Evolutionary conservation across 208 protist genomes (phyloP).

Genomic region (Naegleria fowleri): DNA sequence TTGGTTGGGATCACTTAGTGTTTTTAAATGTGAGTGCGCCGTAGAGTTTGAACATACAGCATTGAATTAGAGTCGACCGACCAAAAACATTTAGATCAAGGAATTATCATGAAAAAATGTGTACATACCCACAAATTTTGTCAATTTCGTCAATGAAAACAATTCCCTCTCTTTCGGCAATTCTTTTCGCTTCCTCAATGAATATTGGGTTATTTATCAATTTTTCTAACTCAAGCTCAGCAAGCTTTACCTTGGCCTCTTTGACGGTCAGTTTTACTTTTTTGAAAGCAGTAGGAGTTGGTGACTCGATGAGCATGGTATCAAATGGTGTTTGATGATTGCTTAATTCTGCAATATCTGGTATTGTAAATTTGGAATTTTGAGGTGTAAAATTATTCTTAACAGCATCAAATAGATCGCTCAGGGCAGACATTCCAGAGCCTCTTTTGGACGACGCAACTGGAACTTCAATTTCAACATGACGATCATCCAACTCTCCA

Average conservation of each 20-base stretch:
- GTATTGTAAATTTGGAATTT: background rate
- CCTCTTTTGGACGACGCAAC: background rate
- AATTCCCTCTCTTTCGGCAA: slow-evolving; percentile 93
- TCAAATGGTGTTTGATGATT: background rate
- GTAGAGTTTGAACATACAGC: no score
- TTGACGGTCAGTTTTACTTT: slow-evolving; percentile 82
- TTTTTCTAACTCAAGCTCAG: slow-evolving; percentile 86
- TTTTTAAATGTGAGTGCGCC: no score
- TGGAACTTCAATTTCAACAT: background rate
- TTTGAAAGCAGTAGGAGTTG: slow-evolving; percentile 42
- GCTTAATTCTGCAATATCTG: background rate
- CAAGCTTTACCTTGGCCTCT: slow-evolving; percentile 69
- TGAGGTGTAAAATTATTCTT: background rate
- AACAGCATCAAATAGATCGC: background rate
- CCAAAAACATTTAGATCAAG: no score
- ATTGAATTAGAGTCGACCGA: no score
- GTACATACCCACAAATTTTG: slow-evolving; percentile 86
- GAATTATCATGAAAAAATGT: no score
- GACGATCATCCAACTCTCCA: slow-evolving; percentile 23
- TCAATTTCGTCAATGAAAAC: slow-evolving; percentile 98
- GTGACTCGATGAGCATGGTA: background rate
- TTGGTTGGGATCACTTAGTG: background rate
- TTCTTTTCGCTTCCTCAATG: slow-evolving; percentile 75
- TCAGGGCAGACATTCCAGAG: background rate
- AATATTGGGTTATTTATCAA: slow-evolving; percentile 83